Base-by-base conservation (phyloP, 305 asterid genomes). In the Rubia tinctorum region DNA sequence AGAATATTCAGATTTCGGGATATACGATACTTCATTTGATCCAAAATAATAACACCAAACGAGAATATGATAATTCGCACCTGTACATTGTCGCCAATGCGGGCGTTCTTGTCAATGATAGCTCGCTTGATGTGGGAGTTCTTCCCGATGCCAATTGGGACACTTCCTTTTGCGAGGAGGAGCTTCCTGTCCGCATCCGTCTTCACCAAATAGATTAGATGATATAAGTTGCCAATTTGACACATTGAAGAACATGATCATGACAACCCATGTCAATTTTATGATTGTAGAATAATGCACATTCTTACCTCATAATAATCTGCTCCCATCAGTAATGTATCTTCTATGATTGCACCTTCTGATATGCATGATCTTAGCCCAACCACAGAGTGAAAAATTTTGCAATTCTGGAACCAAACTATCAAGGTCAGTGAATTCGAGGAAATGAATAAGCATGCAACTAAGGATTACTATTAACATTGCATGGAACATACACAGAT, bases 291-390 rank as follows among this genome's bases (percentile, higher is more conserved):
- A 17, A 40, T 22, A 27, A 47, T 30, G 18, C 45, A 37, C 53
- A 78, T 71, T 37, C 66, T 81, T 88, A 91, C 98, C 96, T 93
- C 98, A 20, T 93, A 93, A 78, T 93, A 93, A 82, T 93, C 97
- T 55, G 97, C 97, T 49, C 98, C 98, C 98, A 92, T 92, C 83
- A 92, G 78, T 81, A 92, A 80, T 11, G 96, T 45, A 75, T 92
- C 97, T 83, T 92, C 98, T 73, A 92, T 89, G 76, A 90, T 73
- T 78, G 98, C 98, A 68, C 97, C 98, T 77, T 88, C 97, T 42
- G 98, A 88, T 78, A 91, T 90, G 85, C 98, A 93, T 39, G 98
- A 93, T 77, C 98, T 83, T 45, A 93, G 95, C 75, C 98, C 98
- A 75, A 93, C 93, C 73, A 93, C 98, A 30, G 97, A 93, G 76